These are phyloP conservation scores for Dothistroma septosporum DNA, from an alignment of 2,329 filamentous ascomycete species.

Conservation along the genomic window DNA sequence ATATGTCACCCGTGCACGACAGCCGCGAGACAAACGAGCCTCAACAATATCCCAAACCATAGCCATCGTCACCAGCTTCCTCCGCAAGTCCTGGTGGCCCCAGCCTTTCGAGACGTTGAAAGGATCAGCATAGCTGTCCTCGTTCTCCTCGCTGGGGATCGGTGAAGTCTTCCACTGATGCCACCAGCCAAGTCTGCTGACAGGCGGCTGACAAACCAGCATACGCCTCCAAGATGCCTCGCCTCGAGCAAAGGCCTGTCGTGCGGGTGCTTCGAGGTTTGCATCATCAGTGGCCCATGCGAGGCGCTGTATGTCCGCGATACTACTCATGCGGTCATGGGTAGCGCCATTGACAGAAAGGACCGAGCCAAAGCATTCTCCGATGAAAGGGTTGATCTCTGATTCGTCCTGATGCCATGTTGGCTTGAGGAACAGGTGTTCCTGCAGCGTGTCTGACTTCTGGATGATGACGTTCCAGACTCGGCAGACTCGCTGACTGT, in stretches of 20 bases:
- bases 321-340: neutral
- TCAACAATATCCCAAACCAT: neutral
- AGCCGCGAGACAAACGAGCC: neutral
- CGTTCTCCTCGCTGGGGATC: neutral
- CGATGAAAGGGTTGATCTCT: conserved; percentile 7
- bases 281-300: conserved; percentile 12
- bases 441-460: conserved; percentile 5
- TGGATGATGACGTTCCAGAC: conserved; percentile 10
- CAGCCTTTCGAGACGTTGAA: neutral
- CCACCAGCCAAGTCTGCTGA: conserved; percentile 13
- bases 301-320: neutral
- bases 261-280: neutral
- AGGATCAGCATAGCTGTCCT: neutral
- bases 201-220: conserved; percentile 14
- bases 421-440: conserved; percentile 8
- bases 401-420: neutral
- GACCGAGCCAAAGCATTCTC: conserved; percentile 5
- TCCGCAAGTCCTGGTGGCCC: neutral
- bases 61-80: neutral
- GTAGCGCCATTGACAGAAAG: neutral
- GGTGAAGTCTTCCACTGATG: conserved; percentile 12
- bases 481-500: conserved; percentile 14
- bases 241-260: conserved; percentile 9
- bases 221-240: conserved; percentile 18
- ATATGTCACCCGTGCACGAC: neutral